Percentiles rank a stretch among this genome's conserved stretches.
Conservation (phyloP, 768 basidiomycete genomes). For the Mycena crocata region DNA sequence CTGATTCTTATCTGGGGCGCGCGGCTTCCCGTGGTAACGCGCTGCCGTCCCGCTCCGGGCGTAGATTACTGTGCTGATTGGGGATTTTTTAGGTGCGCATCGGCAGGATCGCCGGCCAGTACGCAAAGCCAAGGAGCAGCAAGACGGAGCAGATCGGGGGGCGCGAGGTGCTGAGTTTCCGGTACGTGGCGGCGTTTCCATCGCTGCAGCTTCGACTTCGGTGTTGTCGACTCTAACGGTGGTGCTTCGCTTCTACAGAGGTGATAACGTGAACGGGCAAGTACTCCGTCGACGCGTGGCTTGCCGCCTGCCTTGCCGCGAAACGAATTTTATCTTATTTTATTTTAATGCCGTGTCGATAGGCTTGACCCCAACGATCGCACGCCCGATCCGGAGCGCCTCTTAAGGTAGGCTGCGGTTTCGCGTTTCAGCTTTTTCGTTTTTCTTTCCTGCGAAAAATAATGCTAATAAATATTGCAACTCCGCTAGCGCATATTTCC, state of each 20-base stretch:
- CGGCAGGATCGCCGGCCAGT: slow-evolving; percentile 95
- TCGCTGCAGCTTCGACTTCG: too few species aligned
- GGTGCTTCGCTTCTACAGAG: slow-evolving; percentile 58
- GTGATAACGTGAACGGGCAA: slow-evolving; percentile 96
- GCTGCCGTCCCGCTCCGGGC: slow-evolving; percentile 7
- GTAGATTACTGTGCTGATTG: background rate
- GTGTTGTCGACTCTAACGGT: background rate
- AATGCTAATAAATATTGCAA: background rate
- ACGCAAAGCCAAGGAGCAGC: slow-evolving; percentile 94
- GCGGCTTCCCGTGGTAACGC: slow-evolving; percentile 87
- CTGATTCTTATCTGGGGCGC: slow-evolving; percentile 95
- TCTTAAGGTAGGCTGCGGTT: slow-evolving; percentile 69
- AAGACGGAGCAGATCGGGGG: slow-evolving; percentile 82
- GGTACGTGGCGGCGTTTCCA: too few species aligned
- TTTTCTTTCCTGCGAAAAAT: background rate
- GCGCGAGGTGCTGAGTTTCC: slow-evolving; percentile 85
- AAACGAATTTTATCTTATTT: too few species aligned
- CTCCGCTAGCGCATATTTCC: slow-evolving; percentile 93
- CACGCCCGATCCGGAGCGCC: slow-evolving; percentile 88
- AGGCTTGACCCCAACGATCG: slow-evolving; percentile 83
- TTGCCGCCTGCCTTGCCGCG: too few species aligned
- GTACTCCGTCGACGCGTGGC: slow-evolving; percentile 33
- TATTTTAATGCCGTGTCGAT: slow-evolving; percentile 20
- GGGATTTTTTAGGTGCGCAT: slow-evolving; percentile 69
- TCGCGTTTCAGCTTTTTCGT: background rate